A percentile compares a stretch with the other conserved stretches of the same genome.
Evolutionary conservation across 2,329 filamentous ascomycete genomes (phyloP).

Genomic region (Ascochyta lentis): DNA sequence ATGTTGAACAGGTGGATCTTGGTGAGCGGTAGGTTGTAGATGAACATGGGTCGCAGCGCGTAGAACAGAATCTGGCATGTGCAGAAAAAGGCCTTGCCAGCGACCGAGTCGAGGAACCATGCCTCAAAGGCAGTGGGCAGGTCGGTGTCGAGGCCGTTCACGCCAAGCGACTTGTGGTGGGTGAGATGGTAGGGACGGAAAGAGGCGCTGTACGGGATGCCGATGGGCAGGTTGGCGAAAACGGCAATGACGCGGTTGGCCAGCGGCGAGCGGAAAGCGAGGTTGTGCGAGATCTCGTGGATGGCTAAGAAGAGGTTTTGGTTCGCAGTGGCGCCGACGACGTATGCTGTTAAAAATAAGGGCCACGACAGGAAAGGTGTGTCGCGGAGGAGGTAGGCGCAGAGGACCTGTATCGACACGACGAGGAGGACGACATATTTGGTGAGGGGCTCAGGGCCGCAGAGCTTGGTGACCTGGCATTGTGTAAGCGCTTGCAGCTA

Average conservation of each 20-base stretch:
- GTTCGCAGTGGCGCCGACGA: slow-evolving; percentile 93
- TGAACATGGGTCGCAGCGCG: slow-evolving; percentile 91
- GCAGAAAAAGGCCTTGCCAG: slow-evolving; percentile 98
- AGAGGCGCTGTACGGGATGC: slow-evolving; percentile 92
- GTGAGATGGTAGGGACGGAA: slow-evolving; percentile 98
- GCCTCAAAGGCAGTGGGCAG: slow-evolving; percentile 92
- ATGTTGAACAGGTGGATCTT: slow-evolving; percentile 85
- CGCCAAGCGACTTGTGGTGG: slow-evolving; percentile 97
- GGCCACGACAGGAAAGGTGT: slow-evolving; percentile 81
- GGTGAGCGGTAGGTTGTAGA: slow-evolving; percentile 89
- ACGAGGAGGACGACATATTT: slow-evolving; percentile 90
- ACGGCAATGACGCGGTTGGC: slow-evolving; percentile 89
- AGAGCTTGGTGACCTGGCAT: slow-evolving; percentile 87
- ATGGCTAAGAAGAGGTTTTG: slow-evolving; percentile 99
- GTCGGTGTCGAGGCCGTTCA: slow-evolving; percentile 94
- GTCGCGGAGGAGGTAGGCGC: slow-evolving; percentile 78
- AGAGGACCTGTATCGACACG: slow-evolving; percentile 78
- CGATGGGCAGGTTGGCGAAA: slow-evolving; percentile 94
- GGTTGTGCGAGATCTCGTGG: slow-evolving; percentile 97
- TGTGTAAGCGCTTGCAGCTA: slow-evolving; percentile 11
- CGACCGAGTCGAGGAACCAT: slow-evolving; percentile 89
- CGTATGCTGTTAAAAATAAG: slow-evolving; percentile 87
- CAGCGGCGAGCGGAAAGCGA: slow-evolving; percentile 82
- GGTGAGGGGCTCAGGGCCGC: slow-evolving; percentile 92
- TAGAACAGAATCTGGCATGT: slow-evolving; percentile 99